Conservation (phyloP, 768 basidiomycete genomes). For the Auricularia sp. region DNA sequence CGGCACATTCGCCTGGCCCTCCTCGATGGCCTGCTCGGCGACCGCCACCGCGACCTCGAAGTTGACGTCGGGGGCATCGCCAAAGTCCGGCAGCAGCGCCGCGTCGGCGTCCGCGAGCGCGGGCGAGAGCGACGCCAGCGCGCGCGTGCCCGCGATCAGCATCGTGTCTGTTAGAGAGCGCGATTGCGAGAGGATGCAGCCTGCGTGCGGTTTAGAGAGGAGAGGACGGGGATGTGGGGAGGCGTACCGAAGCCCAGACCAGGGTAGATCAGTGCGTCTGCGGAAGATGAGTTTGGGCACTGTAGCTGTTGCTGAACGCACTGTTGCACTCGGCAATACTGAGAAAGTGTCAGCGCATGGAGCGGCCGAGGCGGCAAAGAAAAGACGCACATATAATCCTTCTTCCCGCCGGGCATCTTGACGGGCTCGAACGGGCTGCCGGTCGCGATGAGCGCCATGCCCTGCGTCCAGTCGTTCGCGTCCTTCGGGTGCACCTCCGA, state of each 20-base stretch:
- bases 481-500: conserved; percentile 64
- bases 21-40: conserved; percentile 64
- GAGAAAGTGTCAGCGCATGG: not conserved
- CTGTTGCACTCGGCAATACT: conserved; percentile 72
- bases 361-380: not conserved
- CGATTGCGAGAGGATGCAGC: conserved; percentile 48
- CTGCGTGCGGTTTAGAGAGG: not conserved
- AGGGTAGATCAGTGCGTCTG: conserved; percentile 73
- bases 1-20: conserved; percentile 51
- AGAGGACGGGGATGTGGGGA: not conserved
- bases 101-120: conserved; percentile 60
- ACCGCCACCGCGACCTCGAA: conserved; percentile 62
- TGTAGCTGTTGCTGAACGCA: conserved; percentile 16
- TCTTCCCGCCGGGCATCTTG: conserved; percentile 47
- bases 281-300: not conserved
- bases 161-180: conserved; percentile 67
- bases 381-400: conserved; percentile 47
- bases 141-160: conserved; percentile 72
- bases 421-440: conserved; percentile 77
- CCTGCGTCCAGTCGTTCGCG: conserved; percentile 68
- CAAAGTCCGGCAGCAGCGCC: conserved; percentile 68
- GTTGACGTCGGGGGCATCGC: conserved; percentile 61
- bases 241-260: conserved; percentile 70
- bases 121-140: conserved; percentile 69
- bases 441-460: conserved; percentile 71